Conservation (phyloP, 2,329 filamentous ascomycete species). For the Trichoderma sp. region DNA sequence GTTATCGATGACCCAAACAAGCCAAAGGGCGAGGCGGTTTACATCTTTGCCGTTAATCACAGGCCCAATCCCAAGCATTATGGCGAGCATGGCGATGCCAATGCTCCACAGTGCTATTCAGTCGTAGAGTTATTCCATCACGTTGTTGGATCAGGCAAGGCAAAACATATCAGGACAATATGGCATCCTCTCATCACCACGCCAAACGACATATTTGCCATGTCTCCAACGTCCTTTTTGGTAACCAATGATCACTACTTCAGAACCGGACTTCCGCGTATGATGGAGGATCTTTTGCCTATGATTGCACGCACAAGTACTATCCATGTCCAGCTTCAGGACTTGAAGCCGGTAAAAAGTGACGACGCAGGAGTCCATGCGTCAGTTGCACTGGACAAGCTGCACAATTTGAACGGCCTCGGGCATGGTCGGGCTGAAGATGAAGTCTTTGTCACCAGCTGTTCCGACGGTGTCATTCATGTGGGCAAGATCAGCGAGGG, state of each 20-base stretch:
- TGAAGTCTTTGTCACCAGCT: slow-evolving; percentile 49
- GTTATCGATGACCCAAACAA: slow-evolving; percentile 52
- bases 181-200: slow-evolving; percentile 55
- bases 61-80: slow-evolving; percentile 50
- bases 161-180: slow-evolving; percentile 54
- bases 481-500: slow-evolving; percentile 38
- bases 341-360: slow-evolving; percentile 29
- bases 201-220: slow-evolving; percentile 59
- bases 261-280: slow-evolving; percentile 48
- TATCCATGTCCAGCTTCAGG: slow-evolving; percentile 46
- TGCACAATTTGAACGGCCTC: slow-evolving; percentile 60
- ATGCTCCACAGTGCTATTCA: slow-evolving; percentile 48
- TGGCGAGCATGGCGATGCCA: slow-evolving; percentile 27
- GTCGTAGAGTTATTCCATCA: slow-evolving; percentile 62
- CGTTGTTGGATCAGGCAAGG: slow-evolving; percentile 43
- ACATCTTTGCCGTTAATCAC: slow-evolving; percentile 64
- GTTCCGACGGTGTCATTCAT: slow-evolving; percentile 50
- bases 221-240: slow-evolving; percentile 51
- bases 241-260: slow-evolving; percentile 63
- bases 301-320: slow-evolving; percentile 52
- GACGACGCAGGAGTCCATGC: slow-evolving; percentile 44
- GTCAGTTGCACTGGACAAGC: slow-evolving; percentile 44
- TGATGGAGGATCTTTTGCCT: slow-evolving; percentile 49
- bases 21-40: slow-evolving; percentile 46
- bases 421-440: slow-evolving; percentile 47